Percentiles rank a stretch among this genome's conserved stretches.
Conservation (phyloP, 225 moss, liverwort and hornwort genomes). For the Sphagnum tenellum region DNA sequence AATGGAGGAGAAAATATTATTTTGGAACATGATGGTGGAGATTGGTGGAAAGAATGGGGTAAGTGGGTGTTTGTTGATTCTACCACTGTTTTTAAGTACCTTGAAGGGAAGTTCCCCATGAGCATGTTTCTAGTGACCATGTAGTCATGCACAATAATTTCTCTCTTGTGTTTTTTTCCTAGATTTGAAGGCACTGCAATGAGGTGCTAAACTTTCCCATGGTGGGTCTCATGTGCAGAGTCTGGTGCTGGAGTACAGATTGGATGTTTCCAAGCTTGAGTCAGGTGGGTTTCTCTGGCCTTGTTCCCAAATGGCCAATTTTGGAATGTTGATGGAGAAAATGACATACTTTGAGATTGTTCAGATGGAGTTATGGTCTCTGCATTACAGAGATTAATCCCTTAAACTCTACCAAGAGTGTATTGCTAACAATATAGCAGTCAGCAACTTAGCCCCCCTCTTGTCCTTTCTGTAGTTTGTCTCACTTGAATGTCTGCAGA, state of each 20-base stretch:
- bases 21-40: conserved; percentile 98
- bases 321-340: neutral
- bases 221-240: conserved; percentile 34
- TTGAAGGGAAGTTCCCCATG: conserved; percentile 85
- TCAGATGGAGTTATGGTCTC: no score
- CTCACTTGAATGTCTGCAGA: no score
- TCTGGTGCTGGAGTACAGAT: conserved; percentile 61
- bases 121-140: conserved; percentile 60
- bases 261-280: conserved; percentile 92
- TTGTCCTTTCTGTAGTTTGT: no score
- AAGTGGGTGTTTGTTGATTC: conserved; percentile 70
- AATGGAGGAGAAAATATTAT: conserved; percentile 98
- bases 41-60: conserved; percentile 95
- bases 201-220: no score
- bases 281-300: conserved; percentile 57
- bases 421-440: no score
- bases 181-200: no score
- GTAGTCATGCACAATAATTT: conserved; percentile 46
- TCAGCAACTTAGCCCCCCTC: no score
- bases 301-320: neutral
- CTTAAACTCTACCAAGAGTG: no score
- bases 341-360: no score
- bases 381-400: no score
- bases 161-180: no score
- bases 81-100: conserved; percentile 65